Base-by-base conservation (phyloP, 2,329 filamentous ascomycete genomes). In the Colletotrichum spinosum region DNA sequence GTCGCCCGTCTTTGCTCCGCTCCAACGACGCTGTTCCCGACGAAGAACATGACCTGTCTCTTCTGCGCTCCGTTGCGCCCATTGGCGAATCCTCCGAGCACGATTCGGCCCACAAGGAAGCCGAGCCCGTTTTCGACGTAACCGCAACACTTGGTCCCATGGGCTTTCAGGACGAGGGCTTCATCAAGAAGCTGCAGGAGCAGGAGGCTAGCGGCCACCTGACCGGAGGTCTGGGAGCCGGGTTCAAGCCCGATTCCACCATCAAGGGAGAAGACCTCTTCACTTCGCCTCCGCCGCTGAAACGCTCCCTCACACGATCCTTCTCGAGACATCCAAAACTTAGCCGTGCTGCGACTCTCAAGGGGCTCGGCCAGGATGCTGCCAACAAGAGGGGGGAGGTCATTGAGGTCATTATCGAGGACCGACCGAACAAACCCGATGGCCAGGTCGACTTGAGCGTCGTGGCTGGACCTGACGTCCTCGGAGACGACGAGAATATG, bases 371-470 rank as follows among this genome's bases (percentile, higher is more conserved):
- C 0, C 87, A 90, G 72, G 80, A 77, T 10, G 86, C 88, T 70
- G 88, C 88, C 1, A 88, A 89, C 70, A 83, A 83, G 62, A 78
- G 83, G n/a, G 86, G 86, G 13, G 79, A 88, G 68, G 82, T 88
- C 2, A 85, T 89, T 63, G 82, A 88, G 70, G 84, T 90, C 2
- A 82, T 90, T 50, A 75, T 88, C 34, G 82, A 84, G 33, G 70
- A 75, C 17, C 56, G 44, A 8, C 44, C 68, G 12, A 11, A n/a
- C 53, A 52, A 45, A 62, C 54, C 25, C 11, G 53, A 41, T 12
- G 74, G 80, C 13, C 78, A 79, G 2, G 79, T 83, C n/a, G 85
- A 88, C 66, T 69, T 88, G 56, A 86, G 84, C 68, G 78, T 79
- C 45, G 80, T 87, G 69, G 78, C 81, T 5, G 85, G 85, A 2